phyloP scores from a whole-genome alignment of 352 stramenopile species.

The Pythium brassicae region DNA sequence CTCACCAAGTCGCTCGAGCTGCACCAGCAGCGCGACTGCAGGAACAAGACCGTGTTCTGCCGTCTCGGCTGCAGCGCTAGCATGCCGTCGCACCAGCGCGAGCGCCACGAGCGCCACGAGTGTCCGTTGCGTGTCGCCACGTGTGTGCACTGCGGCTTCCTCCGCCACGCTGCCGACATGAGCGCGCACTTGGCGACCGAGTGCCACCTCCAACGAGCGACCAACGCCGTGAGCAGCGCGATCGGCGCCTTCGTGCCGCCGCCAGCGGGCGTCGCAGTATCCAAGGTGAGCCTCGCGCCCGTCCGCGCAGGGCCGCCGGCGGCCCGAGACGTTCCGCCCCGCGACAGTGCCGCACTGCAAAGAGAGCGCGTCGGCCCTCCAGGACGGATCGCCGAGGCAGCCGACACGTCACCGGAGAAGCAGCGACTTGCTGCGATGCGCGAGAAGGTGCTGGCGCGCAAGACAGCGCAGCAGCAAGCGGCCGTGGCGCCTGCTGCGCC shows the following conservation, averaged over 20 bases:
- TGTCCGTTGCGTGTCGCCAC: constrained; percentile 31
- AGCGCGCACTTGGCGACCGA: constrained; percentile 31
- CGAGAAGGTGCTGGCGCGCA: constrained; percentile 35
- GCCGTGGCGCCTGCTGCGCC: background rate
- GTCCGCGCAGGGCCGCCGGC: constrained; percentile 12
- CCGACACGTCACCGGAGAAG: constrained; percentile 18
- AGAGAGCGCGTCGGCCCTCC: constrained; percentile 7
- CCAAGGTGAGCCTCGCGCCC: constrained; percentile 16
- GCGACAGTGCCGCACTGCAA: background rate
- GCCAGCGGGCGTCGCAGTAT: background rate
- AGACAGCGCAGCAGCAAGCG: constrained; percentile 1
- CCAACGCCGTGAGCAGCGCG: constrained; percentile 17
- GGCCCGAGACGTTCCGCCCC: background rate
- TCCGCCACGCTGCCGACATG: constrained; percentile 39
- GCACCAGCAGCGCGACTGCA: constrained; percentile 50
- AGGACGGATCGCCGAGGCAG: constrained; percentile 2
- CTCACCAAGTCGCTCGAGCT: constrained; percentile 45
- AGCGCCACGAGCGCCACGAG: constrained; percentile 54
- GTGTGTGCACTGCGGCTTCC: constrained; percentile 33
- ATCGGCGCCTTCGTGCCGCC: constrained; percentile 20
- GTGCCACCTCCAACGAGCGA: constrained; percentile 31
- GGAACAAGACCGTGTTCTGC: constrained; percentile 34
- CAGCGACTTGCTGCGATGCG: constrained; percentile 40
- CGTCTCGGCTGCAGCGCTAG: constrained; percentile 29
- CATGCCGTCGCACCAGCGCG: constrained; percentile 28